Base-by-base conservation (phyloP, 2,329 filamentous ascomycete species). In the Aspergillus calidoustus region DNA sequence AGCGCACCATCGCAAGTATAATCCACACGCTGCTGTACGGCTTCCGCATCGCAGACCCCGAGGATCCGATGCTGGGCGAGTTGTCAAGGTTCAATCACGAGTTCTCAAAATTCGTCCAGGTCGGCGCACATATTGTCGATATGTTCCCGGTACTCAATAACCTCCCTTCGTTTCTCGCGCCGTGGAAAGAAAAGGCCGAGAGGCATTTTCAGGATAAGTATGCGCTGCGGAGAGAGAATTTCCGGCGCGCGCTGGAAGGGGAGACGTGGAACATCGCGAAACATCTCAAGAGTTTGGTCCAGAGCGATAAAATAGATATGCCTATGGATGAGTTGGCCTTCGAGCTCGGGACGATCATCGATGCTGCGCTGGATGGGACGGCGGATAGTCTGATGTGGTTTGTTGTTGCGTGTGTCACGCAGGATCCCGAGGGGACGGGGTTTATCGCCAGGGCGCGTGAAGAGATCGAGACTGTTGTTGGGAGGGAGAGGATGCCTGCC, bases 341-440 rank as follows among this genome's bases (percentile, higher is more conserved):
- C 23, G 49, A 52, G 49, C 49, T 52, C 19, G 49, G 49, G 11
- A 52, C 49, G 11, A 52, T 52, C 19, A 52, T 52, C 25, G 49
- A 52, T 34, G 49, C 49, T 4, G 23, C 49, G 49, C 25, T 52
- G 19, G 49, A 52, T 19, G 49, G 49, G 25, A 52, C 49, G 49
- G 19, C 23, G 9, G 49, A 52, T 34, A 52, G 49, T 22, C 49
- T 52, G 25, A 34, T 28, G 8, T 52, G 49, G 49, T 52, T 52
- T 4, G 49, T 52, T 9, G 49, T 52, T 9, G 49, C 49, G 2
- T 52, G 49, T 7, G 28, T 52, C 0, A 52, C 49, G 9, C 34
- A 41, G 11, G 34, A 41, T 15, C 34, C 11, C 3, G 11, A 13
- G 11, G 13, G 11, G 11, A 41, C 34, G 34, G 34, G 34, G 34